Evolutionary conservation across 257 asterid genomes (phyloP), one percentile per base, ranked within the genome.

Genomic region (Fraxinus americana): DNA sequence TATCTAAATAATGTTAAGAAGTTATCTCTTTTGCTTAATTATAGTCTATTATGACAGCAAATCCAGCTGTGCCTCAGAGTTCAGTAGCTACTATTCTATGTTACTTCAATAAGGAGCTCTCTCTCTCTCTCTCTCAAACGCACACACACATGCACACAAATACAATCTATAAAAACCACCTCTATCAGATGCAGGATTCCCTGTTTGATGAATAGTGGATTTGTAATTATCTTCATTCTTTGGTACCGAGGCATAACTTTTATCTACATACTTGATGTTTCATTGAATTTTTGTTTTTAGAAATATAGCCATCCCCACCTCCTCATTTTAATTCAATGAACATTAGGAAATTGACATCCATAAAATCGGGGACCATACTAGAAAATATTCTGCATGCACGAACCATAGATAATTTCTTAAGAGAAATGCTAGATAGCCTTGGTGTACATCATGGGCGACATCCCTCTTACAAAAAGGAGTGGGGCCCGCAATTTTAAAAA

Each of bases 81-180:
- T 82, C 70, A 79, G 34, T 70, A 61, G 75, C 45, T 65, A 19
- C 14, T 70, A 41, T 38, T 13, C 73, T n/a, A 34, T 21, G 59
- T 59, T 8, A 57, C 29, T 8, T 59, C 32, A 59, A 59, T 59
- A 4, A 23, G 69, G 19, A 21, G 6, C 69, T 63, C 69, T 23
- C 19, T 21, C 66, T 57, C 67, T 7, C 67, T n/a, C 66, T 5
- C 66, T 17, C 66, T 5, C 66, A 59, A 13, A 19, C 67, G 10
- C 16, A 59, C 30, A 59, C 1, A 23, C 7, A 10, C 19, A 5
- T 7, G 4, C 19, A 11, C 8, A 4, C 1, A 27, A 1, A 23
- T 4, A 48, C 35, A 63, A 1, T 27, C 36, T 63, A 16, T 25
- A 27, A 25, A 63, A 63, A 63, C 14, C 19, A 27, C 7, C n/a